Conservation (phyloP, 202 grass and related monocot genomes). For the Eragrostis tef region DNA sequence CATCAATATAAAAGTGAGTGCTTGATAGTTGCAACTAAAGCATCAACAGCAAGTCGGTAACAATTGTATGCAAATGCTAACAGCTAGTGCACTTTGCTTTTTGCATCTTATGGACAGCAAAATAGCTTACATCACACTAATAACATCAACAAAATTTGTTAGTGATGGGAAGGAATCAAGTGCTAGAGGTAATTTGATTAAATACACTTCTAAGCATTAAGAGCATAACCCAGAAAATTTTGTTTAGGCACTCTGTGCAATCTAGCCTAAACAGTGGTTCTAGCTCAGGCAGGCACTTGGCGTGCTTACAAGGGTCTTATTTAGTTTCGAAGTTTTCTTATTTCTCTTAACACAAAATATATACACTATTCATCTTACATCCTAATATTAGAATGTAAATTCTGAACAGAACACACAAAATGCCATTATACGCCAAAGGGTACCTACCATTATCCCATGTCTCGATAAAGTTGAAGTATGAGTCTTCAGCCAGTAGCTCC, state of each 20-base stretch:
- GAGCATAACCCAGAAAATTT: not conserved
- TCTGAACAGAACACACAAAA: conserved; percentile 10
- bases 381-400: not conserved
- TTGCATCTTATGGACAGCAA: conserved; percentile 18
- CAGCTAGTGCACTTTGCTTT: conserved; percentile 24
- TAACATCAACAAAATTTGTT: conserved; percentile 25
- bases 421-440: conserved; percentile 18
- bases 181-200: not conserved
- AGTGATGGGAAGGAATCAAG: not conserved
- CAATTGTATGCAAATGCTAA: conserved; percentile 44
- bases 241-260: not conserved
- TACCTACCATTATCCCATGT: conserved; percentile 81
- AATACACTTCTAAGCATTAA: not conserved
- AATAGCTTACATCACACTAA: not conserved
- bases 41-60: conserved; percentile 31
- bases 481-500: conserved; percentile 66
- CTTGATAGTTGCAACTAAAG: conserved; percentile 15
- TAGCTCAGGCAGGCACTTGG: not conserved
- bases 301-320: not conserved
- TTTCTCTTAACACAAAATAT: not conserved
- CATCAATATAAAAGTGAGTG: conserved; percentile 39
- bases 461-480: conserved; percentile 76
- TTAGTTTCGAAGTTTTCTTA: not conserved
- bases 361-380: not conserved
- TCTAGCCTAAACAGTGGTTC: not conserved